These are phyloP conservation scores for Juncus inflexus DNA, from an alignment of 176 grass and related monocot species.

Conservation along the genomic window DNA sequence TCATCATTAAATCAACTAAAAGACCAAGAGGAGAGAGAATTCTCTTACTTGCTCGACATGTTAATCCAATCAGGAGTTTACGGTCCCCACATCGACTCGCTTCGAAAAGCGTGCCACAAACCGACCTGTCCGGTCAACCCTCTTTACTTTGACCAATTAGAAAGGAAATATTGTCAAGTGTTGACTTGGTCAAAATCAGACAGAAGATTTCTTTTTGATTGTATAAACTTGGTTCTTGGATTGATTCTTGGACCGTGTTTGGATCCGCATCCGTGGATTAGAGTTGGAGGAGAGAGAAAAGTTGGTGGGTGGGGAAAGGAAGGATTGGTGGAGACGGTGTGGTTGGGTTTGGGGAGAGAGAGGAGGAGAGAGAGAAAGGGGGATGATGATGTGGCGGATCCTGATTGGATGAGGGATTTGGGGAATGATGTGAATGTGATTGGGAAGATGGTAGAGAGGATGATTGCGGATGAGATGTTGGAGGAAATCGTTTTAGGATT, in stretches of 20 bases:
- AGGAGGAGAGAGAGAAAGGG: slow-evolving; percentile 27
- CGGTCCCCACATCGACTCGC: slow-evolving; percentile 29
- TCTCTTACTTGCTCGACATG: slow-evolving; percentile 78
- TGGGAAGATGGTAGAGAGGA: slow-evolving; percentile 67
- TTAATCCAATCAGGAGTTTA: slow-evolving; percentile 70
- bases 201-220: slow-evolving; percentile 69
- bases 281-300: slow-evolving; percentile 10
- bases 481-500: slow-evolving; percentile 54
- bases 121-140: slow-evolving; percentile 41
- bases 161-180: slow-evolving; percentile 58
- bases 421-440: slow-evolving; percentile 41
- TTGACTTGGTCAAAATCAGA: slow-evolving; percentile 51
- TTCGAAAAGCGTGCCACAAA: slow-evolving; percentile 44
- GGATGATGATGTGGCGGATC: slow-evolving; percentile 37
- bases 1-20: slow-evolving; percentile 45
- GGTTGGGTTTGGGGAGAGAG: slow-evolving; percentile 34
- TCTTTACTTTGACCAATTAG: slow-evolving; percentile 60
- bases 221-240: slow-evolving; percentile 50
- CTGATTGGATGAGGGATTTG: slow-evolving; percentile 36
- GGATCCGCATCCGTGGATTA: slow-evolving; percentile 67
- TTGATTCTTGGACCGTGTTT: slow-evolving; percentile 54
- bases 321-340: slow-evolving; percentile 62
- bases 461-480: slow-evolving; percentile 62
- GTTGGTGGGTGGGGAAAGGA: slow-evolving; percentile 58
- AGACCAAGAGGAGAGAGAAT: slow-evolving; percentile 89